Percentiles rank a stretch among this genome's conserved stretches.
These are phyloP conservation scores for Solanum rostratum DNA, from an alignment of 257 asterid genomes.

Conservation along the genomic window DNA sequence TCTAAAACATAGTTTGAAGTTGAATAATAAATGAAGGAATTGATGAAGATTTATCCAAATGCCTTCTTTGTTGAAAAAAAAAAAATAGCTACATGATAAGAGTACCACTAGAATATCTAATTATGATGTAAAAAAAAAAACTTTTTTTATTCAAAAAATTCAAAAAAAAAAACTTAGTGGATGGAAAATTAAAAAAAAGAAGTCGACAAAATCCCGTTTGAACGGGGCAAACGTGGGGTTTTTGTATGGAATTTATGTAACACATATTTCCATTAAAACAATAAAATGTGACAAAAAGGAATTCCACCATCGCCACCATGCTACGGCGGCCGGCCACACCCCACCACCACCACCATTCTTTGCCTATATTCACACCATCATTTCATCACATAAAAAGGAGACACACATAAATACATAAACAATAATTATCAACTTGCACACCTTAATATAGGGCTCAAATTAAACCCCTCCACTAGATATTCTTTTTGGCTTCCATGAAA, in stretches of 20 bases:
- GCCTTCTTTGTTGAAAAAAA: neutral
- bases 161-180: neutral
- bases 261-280: slow-evolving; percentile 3
- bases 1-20: neutral
- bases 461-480: neutral
- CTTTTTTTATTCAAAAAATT: no score
- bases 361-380: slow-evolving; percentile 2
- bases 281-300: neutral
- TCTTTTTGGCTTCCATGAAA: neutral
- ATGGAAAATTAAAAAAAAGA: neutral
- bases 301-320: neutral
- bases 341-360: slow-evolving; percentile 18
- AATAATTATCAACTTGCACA: neutral
- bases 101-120: neutral
- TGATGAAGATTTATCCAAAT: neutral
- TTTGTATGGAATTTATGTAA: slow-evolving; percentile 6
- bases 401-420: neutral
- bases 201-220: slow-evolving; percentile 20
- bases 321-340: slow-evolving; percentile 8
- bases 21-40: neutral
- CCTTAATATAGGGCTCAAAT: neutral
- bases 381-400: neutral
- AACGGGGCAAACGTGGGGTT: slow-evolving; percentile 17
- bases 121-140: neutral
- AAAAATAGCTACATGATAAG: neutral